Percentiles rank a stretch among this genome's conserved stretches.
Evolutionary conservation across 768 basidiomycete genomes (phyloP).

Genomic region (Mycena metata): DNA sequence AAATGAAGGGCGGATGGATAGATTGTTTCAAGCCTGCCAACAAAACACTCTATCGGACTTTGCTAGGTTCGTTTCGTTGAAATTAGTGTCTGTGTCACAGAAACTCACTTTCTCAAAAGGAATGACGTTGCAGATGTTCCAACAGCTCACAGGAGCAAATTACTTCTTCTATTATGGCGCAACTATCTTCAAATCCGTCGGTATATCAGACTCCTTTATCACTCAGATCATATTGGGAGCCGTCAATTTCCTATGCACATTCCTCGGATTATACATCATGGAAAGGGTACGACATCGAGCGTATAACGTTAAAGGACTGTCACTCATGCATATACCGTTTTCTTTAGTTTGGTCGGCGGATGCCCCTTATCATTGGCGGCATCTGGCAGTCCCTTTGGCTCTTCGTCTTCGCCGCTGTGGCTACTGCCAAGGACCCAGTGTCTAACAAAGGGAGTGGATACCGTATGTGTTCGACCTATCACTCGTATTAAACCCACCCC

Average conservation of each 20-base stretch:
- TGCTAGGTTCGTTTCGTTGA: constrained; percentile 54
- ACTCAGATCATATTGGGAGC: constrained; percentile 83
- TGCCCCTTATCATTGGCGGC: constrained; percentile 76
- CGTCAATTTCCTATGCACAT: constrained; percentile 80
- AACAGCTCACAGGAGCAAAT: constrained; percentile 81
- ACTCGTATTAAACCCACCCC: neutral
- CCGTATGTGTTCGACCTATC: constrained; percentile 49
- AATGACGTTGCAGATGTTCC: constrained; percentile 76
- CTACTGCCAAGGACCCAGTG: constrained; percentile 70
- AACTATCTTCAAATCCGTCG: constrained; percentile 76
- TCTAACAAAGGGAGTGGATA: constrained; percentile 65
- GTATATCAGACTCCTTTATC: constrained; percentile 74
- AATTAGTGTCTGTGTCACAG: constrained; percentile 5
- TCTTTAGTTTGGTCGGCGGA: constrained; percentile 70
- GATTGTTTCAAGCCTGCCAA: constrained; percentile 71
- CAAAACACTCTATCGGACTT: constrained; percentile 75
- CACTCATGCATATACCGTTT: constrained; percentile 8
- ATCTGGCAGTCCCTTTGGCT: constrained; percentile 80
- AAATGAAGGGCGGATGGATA: constrained; percentile 68
- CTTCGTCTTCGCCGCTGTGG: constrained; percentile 80
- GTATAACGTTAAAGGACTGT: constrained; percentile 16
- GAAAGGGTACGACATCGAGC: constrained; percentile 60
- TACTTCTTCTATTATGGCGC: constrained; percentile 80
- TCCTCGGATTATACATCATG: constrained; percentile 81
- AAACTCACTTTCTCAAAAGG: constrained; percentile 44